A percentile compares a stretch with the other conserved stretches of the same genome.
Conservation (phyloP, 108 stramenopile genomes). For the Nitzschia sp. region DNA sequence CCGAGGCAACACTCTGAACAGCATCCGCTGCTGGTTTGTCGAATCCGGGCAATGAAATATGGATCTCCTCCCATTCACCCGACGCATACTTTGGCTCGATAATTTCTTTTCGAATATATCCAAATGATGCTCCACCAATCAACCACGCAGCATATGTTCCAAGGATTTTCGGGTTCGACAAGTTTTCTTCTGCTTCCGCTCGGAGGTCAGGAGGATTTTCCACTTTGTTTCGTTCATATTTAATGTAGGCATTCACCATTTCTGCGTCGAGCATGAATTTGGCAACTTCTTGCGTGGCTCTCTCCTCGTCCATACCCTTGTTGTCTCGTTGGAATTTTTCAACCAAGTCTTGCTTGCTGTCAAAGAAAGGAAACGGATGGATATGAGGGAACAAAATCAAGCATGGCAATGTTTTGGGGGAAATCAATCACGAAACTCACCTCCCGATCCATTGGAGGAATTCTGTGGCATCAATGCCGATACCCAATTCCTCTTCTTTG, state of each 20-base stretch:
- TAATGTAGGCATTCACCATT: constrained; percentile 71
- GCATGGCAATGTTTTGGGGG: constrained; percentile 11
- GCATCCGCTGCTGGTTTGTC: constrained; percentile 8
- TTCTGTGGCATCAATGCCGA: constrained; percentile 71
- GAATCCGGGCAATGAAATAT: constrained; percentile 14
- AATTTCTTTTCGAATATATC: constrained; percentile 26
- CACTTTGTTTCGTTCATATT: constrained; percentile 60
- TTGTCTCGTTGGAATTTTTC: constrained; percentile 68
- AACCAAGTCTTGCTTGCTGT: constrained; percentile 68
- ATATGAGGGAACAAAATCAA: constrained; percentile 6
- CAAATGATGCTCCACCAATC: constrained; percentile 31
- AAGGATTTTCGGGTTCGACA: constrained; percentile 12
- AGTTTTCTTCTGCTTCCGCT: constrained; percentile 8
- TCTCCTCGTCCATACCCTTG: constrained; percentile 37
- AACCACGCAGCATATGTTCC: constrained; percentile 39
- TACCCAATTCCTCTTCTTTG: constrained; percentile 62
- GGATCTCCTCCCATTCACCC: constrained; percentile 45
- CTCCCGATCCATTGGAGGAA: constrained; percentile 80
- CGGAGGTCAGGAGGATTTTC: constrained; percentile 48
- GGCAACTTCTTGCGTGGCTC: constrained; percentile 58
- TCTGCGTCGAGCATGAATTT: constrained; percentile 82
- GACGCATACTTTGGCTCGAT: constrained; percentile 39
- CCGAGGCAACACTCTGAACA: constrained; percentile 2
- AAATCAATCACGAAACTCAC: constrained; percentile 47
- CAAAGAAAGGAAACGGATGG: neutral